Percentiles rank a stretch among this genome's conserved stretches.
Conservation (phyloP, 2,329 filamentous ascomycete genomes). For the Exophiala sp. region DNA sequence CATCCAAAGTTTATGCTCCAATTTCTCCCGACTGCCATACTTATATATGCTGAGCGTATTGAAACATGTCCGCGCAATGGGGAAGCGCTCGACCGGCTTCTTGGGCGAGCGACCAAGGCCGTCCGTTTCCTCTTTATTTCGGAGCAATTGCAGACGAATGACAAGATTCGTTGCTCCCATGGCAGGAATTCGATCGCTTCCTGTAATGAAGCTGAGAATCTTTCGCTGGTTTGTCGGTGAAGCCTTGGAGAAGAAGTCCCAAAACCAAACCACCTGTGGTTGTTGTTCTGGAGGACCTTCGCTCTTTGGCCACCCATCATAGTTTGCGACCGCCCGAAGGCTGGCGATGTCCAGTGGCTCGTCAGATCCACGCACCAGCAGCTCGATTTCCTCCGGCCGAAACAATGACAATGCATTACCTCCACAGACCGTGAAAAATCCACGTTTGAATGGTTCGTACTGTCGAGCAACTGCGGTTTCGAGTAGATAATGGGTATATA, state of each 20-base stretch:
- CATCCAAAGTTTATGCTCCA: conserved; percentile 73
- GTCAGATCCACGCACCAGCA: conserved; percentile 79
- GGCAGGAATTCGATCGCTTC: conserved; percentile 84
- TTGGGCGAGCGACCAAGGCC: conserved; percentile 7
- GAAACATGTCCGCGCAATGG: conserved; percentile 86
- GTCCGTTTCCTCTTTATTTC: conserved; percentile 18
- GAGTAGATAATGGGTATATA: conserved; percentile 76
- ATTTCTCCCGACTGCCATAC: conserved; percentile 62
- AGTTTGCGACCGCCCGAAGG: conserved; percentile 71
- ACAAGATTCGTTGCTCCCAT: conserved; percentile 77
- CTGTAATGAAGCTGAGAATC: conserved; percentile 81
- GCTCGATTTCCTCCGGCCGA: conserved; percentile 85
- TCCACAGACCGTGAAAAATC: conserved; percentile 88
- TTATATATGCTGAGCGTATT: conserved; percentile 76
- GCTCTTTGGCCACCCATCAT: conserved; percentile 70
- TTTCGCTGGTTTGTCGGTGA: conserved; percentile 67
- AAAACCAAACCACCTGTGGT: conserved; percentile 78
- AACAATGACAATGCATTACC: conserved; percentile 86
- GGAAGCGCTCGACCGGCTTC: conserved; percentile 66
- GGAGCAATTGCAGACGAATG: conserved; percentile 46
- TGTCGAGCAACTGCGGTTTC: conserved; percentile 75
- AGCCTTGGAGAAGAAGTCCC: conserved; percentile 71
- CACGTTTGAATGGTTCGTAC: conserved; percentile 90
- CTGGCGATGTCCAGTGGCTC: conserved; percentile 75
- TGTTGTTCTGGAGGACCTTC: conserved; percentile 52